Evolutionary conservation across 2,329 filamentous ascomycete species (phyloP).

Genomic region (Neonectria hederae): DNA sequence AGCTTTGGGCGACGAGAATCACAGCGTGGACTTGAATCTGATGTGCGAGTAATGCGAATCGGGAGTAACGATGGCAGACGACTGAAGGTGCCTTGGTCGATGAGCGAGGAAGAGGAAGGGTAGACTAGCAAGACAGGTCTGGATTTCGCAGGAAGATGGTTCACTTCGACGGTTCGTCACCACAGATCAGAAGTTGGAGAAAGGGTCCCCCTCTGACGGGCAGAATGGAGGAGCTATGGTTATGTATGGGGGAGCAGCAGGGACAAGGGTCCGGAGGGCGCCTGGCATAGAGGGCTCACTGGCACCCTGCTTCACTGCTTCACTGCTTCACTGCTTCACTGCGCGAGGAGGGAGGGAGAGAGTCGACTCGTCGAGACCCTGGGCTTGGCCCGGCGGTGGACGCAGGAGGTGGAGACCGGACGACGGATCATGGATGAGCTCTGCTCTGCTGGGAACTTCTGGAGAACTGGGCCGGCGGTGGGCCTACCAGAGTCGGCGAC

Average conservation of each 20-base stretch:
- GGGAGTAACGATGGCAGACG: conserved; percentile 6
- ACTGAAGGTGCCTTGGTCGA: not conserved
- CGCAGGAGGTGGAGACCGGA: conserved; percentile 39
- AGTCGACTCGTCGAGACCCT: conserved; percentile 34
- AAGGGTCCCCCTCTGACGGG: conserved; percentile 19
- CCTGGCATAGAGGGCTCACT: conserved; percentile 14
- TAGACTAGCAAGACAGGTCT: not conserved
- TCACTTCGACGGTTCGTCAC: conserved; percentile 3
- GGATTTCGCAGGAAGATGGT: not conserved
- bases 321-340: not conserved
- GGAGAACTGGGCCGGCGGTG: conserved; percentile 30
- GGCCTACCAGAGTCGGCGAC: conserved; percentile 29
- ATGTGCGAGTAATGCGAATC: not conserved
- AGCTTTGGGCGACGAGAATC: conserved; percentile 27
- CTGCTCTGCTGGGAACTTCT: conserved; percentile 36
- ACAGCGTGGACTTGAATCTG: conserved; percentile 30
- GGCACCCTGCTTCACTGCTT: no score
- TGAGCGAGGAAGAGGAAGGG: not conserved
- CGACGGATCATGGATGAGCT: conserved; percentile 26
- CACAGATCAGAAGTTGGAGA: conserved; percentile 12
- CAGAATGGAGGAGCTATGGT: conserved; percentile 40
- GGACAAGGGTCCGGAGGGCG: conserved; percentile 32
- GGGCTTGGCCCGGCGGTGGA: conserved; percentile 24
- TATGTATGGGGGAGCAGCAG: conserved; percentile 40
- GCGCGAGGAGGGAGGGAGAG: not conserved